Evolutionary conservation across 164 flowering plant species (phyloP), one percentile per base, ranked within the genome.

Genomic region (Magnolia officinalis): DNA sequence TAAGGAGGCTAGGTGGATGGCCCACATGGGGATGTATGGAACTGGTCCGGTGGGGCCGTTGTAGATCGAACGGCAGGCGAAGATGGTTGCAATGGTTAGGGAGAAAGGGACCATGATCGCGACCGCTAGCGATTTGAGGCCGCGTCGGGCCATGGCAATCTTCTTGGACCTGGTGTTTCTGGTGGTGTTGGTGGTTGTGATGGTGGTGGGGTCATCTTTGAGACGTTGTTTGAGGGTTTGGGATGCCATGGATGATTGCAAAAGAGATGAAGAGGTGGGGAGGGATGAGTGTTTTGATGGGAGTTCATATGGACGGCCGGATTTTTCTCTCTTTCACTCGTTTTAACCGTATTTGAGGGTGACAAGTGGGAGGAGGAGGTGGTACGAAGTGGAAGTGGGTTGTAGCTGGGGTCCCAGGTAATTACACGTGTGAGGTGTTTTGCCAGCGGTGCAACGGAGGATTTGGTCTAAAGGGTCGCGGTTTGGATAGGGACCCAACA

Each of bases 101-200:
- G 78, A 49, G 14, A 86, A 26, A 0, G 97, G 97, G 8, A 88
- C 1, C 0, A 82, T 63, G 4, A 93, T 72, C 0, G 92, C 92
- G 0, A 87, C 23, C 66, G 88, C 76, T 6, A 93, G 82, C 1
- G 98, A 91, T 16, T 78, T 83, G 0, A 93, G 84, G 31, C 97
- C 98, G 6, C 92, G 89, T 72, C 87, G 88, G 59, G 97, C 95
- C 89, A 86, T 86, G 4, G 82, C 87, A 78, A 68, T 74, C 51
- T 72, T 87, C 20, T 59, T 79, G 59, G 16, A 74, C 6, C 50
- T 75, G 66, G 24, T 63, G 19, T n/a, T 4, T 67, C 0, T 50
- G 37, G 50, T 71, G 67, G 63, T 50, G 50, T 75, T 45, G 50
- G 72, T 50, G 76, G 72, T 68, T 6, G 13, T 67, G 24, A 16